A percentile compares a stretch with the other conserved stretches of the same genome.
Evolutionary conservation across 768 basidiomycete genomes (phyloP).

Genomic region (Tulasnella sp.): DNA sequence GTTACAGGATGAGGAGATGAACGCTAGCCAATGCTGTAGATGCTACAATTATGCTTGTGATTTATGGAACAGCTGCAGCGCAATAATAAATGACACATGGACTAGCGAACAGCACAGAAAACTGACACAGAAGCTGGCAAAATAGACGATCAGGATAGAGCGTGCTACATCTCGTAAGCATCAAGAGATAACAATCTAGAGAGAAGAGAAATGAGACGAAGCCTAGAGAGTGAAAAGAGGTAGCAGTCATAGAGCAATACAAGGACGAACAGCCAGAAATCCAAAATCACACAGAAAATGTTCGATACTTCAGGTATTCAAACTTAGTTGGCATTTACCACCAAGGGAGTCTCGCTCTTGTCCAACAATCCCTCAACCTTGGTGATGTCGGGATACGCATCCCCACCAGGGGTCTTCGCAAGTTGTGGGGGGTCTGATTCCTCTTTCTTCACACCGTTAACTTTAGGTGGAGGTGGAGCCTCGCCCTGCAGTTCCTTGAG

Average conservation of each 20-base stretch:
- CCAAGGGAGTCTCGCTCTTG: constrained; percentile 46
- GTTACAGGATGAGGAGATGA: not conserved
- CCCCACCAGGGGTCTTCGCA: constrained; percentile 38
- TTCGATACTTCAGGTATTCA: constrained; percentile 18
- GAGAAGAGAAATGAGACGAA: not conserved
- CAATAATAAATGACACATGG: not conserved
- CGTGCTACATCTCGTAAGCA: too few relatives aligned
- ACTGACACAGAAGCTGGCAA: too few relatives aligned
- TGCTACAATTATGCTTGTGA: not conserved
- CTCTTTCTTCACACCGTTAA: constrained; percentile 32
- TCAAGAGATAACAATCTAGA: too few relatives aligned
- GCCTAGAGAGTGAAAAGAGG: not conserved
- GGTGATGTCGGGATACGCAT: constrained; percentile 39
- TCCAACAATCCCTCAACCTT: constrained; percentile 54
- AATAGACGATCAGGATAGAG: too few relatives aligned
- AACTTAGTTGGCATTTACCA: constrained; percentile 16
- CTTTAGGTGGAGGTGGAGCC: constrained; percentile 36
- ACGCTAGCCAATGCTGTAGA: not conserved
- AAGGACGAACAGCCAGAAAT: not conserved
- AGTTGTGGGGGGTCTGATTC: constrained; percentile 32
- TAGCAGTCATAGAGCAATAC: too few relatives aligned
- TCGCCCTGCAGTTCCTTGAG: constrained; percentile 30
- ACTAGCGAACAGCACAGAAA: too few relatives aligned
- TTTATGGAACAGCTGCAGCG: not conserved
- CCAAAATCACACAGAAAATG: constrained; percentile 19